phyloP scores from a whole-genome alignment of 2,329 filamentous ascomycete genomes.

The Rhytidhysteron rufulum region DNA sequence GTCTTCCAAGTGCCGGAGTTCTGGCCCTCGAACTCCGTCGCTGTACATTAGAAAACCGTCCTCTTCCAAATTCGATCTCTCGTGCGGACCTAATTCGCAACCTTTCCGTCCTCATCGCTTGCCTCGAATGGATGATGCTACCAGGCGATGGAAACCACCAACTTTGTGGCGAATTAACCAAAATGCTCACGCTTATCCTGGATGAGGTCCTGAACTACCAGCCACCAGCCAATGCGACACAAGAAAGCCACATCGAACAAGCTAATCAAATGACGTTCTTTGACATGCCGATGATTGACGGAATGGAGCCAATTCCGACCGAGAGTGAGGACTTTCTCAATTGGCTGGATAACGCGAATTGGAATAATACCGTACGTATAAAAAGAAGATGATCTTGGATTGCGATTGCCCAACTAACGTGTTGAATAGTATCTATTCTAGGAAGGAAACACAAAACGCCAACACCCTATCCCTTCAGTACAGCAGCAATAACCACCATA shows the following conservation, averaged over 20 bases:
- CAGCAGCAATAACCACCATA: too few species aligned
- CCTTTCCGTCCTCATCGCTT: slow-evolving; percentile 32
- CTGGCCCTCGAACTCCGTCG: slow-evolving; percentile 30
- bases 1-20: slow-evolving; percentile 31
- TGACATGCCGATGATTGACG: slow-evolving; percentile 31
- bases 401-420: too few species aligned
- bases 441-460: too few species aligned
- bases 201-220: slow-evolving; percentile 35
- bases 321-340: slow-evolving; percentile 32
- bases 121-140: slow-evolving; percentile 30
- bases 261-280: slow-evolving; percentile 19
- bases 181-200: slow-evolving; percentile 30
- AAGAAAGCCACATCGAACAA: slow-evolving; percentile 6
- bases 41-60: slow-evolving; percentile 29
- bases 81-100: slow-evolving; percentile 35
- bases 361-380: slow-evolving; percentile 25
- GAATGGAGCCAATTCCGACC: slow-evolving; percentile 34
- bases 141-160: slow-evolving; percentile 33
- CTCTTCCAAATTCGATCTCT: slow-evolving; percentile 24
- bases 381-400: too few species aligned
- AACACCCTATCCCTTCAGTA: too few species aligned
- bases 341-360: slow-evolving; percentile 35
- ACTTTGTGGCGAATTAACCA: slow-evolving; percentile 33
- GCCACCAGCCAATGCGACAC: slow-evolving; percentile 17
- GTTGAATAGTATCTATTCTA: slow-evolving; percentile 1